Evolutionary conservation across 2,329 filamentous ascomycete species (phyloP).

Genomic region (Colletotrichum cereale): DNA sequence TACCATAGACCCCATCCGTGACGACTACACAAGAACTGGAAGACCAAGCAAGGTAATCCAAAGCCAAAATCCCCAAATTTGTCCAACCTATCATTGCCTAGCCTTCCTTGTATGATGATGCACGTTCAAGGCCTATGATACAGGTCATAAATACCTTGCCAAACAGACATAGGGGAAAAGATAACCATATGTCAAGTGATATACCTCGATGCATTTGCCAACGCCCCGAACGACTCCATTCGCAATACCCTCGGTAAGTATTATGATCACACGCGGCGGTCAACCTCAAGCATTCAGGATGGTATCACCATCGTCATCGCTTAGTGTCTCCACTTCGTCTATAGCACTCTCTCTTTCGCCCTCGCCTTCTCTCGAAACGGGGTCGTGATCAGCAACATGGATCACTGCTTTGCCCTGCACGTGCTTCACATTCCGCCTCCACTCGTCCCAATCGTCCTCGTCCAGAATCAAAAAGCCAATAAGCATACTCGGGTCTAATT

Average conservation of each 20-base stretch:
- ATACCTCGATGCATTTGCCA: neutral
- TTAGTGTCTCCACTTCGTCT: slow-evolving; percentile 90
- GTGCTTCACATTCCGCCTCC: slow-evolving; percentile 81
- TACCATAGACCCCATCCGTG: neutral
- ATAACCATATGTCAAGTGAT: neutral
- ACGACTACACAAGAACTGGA: neutral
- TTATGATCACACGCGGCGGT: neutral
- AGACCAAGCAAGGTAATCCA: neutral
- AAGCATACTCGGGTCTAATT: slow-evolving; percentile 99
- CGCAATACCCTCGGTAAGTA: neutral
- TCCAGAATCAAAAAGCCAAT: slow-evolving; percentile 90
- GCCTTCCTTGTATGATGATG: neutral
- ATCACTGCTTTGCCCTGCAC: slow-evolving; percentile 88
- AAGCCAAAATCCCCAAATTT: neutral
- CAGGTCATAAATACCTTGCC: neutral
- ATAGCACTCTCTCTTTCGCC: slow-evolving; percentile 79
- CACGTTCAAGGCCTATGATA: neutral
- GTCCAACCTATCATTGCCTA: neutral
- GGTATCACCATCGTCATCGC: slow-evolving; percentile 72
- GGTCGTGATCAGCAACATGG: slow-evolving; percentile 81
- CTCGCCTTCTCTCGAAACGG: slow-evolving; percentile 63
- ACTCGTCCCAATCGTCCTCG: slow-evolving; percentile 85
- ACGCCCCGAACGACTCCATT: neutral
- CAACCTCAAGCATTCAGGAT: slow-evolving; percentile 43
- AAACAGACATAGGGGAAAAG: neutral